Base-by-base conservation (phyloP, 768 basidiomycete genomes). In the Phaeotremella skinneri region DNA sequence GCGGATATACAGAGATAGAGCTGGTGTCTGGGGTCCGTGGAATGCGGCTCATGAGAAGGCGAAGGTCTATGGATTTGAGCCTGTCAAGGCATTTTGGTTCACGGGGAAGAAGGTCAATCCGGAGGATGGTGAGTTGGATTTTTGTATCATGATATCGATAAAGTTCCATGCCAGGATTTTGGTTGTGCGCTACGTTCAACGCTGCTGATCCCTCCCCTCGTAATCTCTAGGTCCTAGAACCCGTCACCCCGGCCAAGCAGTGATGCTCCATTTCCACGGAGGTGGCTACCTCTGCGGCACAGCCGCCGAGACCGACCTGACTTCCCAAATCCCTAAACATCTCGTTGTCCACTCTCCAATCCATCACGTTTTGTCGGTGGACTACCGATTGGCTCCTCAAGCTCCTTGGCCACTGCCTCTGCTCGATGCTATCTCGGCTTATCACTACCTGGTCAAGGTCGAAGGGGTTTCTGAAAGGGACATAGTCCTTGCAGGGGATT, bases 331-430 rank as follows among this genome's bases (percentile, higher is more conserved):
- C 17, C 55, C 66, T 2, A 73, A 69, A 56, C 49, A 53, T 11
- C 61, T 73, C 5, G 68, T 69, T 6, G 39, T 51, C 7, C 63
- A 69, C 45, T 66, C 68, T 0, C 68, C 71, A n/a, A 61, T 73
- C 21, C 63, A 69, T 21, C 71, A 69, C 29, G 58, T 73, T 26
- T 52, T 73, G 3, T 69, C 71, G 0, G 57, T 98, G 59, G 91
- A 97, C 76, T 99, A 99, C 76, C 88, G 94, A 7, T 81, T 99
- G 32, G 93, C 94, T 0, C 94, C 94, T 0, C 91, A 96, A 75
- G 91, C 90, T 2, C 83, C 85, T 29, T 99, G 97, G 78, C 94
- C 94, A 0, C 89, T 92, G 0, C 89, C 91, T 37, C 78, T 88
- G 9, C 83, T 86, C 63, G 94, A 99, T 69, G 88, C 86, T 16